Evolutionary conservation across 2,329 filamentous ascomycete genomes (phyloP).

Genomic region (Beauveria brongniartii): DNA sequence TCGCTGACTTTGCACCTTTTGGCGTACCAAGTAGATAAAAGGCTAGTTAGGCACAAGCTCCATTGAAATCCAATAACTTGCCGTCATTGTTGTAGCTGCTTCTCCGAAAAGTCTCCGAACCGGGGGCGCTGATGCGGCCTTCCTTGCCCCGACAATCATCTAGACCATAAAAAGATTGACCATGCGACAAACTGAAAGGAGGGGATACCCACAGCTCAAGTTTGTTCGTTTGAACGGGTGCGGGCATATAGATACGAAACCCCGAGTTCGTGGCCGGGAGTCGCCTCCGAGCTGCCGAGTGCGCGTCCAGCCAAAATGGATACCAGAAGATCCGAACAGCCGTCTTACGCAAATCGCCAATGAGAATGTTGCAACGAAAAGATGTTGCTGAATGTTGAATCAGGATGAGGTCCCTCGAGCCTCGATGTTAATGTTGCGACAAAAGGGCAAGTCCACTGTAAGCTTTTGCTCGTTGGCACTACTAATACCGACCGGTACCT

Average conservation of each 20-base stretch:
- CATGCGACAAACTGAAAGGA: background rate
- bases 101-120: slow-evolving; percentile 9
- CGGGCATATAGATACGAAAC: background rate
- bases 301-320: background rate
- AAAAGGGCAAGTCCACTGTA: background rate
- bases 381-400: too few species aligned
- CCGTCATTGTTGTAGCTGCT: too few species aligned
- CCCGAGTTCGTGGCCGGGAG: background rate
- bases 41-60: background rate
- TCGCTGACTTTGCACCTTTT: background rate
- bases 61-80: background rate
- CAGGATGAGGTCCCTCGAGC: too few species aligned
- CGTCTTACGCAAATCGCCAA: too few species aligned
- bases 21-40: too few species aligned
- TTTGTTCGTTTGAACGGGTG: background rate
- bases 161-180: background rate
- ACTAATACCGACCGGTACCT: background rate
- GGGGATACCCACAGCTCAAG: background rate
- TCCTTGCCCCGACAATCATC: background rate
- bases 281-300: background rate
- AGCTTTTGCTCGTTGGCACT: background rate
- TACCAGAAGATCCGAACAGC: too few species aligned
- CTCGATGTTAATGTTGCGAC: background rate
- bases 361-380: background rate
- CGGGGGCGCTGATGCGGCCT: background rate